Evolutionary conservation across 805 yeast genomes (phyloP), one percentile per base, ranked within the genome.

Genomic region (Yamadazyma phyllophila): DNA sequence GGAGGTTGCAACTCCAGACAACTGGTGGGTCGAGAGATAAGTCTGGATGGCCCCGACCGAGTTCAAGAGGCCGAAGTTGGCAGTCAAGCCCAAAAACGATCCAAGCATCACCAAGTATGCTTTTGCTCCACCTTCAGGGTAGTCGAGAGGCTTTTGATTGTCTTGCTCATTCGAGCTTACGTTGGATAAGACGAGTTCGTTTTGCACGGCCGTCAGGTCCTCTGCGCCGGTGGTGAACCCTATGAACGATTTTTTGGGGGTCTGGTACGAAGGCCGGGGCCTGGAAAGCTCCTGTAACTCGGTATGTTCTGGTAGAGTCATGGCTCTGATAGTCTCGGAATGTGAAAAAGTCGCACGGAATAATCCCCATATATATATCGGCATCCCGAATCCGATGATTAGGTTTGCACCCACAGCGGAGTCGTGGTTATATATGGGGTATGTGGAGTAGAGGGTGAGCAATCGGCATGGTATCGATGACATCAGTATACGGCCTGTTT

Each of bases 1-100:
- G 8, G 65, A 54, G 4, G 69, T 60, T 3, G 53, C 42, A 4
- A 55, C 58, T 26, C 54, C 52, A 2, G 58, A 58, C 36, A 69
- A 54, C 49, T 69, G 74, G 51, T 69, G 70, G 33, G 59, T 57
- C 6, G 73, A 60, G 4, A 69, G 52, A 43, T 69, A 66, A 2
- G 73, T 58, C 47, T 69, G 73, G 13, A 69, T 62, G 5, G 71
- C 73, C 26, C 74, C 74, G 8, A 67, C 57, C 4, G 73, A 57
- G 41, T 69, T 69, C 32, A 66, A 32, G 6, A 63, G 47, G 3
- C 74, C 74, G 43, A 60, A 60, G 26, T 48, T 52, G 3, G 63
- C 58, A 9, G 53, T 55, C 12, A 60, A 43, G 2, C 65, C 65
- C 9, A 62, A 26, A 38, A 60, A 62, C 2, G 63, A 58, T 1